These are phyloP conservation scores for Flagelloscypha sp. DNA, from an alignment of 768 basidiomycete species.

Conservation along the genomic window DNA sequence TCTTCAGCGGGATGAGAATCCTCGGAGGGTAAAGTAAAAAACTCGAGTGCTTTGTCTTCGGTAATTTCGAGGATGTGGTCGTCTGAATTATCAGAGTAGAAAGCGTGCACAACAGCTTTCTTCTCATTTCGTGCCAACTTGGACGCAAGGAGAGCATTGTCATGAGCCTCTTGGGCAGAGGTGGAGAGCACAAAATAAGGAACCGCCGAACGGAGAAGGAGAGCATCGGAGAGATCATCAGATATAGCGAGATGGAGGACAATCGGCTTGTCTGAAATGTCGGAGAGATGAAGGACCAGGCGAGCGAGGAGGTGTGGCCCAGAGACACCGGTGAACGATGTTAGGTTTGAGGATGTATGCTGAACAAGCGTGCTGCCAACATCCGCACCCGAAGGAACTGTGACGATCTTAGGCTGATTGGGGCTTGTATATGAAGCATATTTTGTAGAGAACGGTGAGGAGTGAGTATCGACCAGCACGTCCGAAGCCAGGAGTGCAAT, in stretches of 20 bases:
- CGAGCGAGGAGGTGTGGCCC: conserved; percentile 45
- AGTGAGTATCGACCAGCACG: conserved; percentile 48
- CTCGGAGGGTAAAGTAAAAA: conserved; percentile 13
- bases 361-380: conserved; percentile 49
- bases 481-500: conserved; percentile 69
- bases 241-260: conserved; percentile 64
- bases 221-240: conserved; percentile 63
- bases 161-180: conserved; percentile 74
- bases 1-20: conserved; percentile 13
- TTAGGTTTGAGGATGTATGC: conserved; percentile 35
- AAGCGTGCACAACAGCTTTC: conserved; percentile 81
- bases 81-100: conserved; percentile 40
- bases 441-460: conserved; percentile 34
- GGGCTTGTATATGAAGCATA: conserved; percentile 27
- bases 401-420: conserved; percentile 31
- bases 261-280: conserved; percentile 55
- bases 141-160: conserved; percentile 82
- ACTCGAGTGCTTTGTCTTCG: conserved; percentile 41
- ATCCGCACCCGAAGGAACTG: conserved; percentile 60
- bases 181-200: conserved; percentile 79
- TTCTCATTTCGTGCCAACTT: conserved; percentile 62
- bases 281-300: conserved; percentile 61
- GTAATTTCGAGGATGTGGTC: conserved; percentile 41
- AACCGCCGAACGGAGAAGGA: conserved; percentile 69
- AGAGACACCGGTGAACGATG: conserved; percentile 50